Evolutionary conservation across 345 rosid genomes (phyloP).

Genomic region (Salix brachista): DNA sequence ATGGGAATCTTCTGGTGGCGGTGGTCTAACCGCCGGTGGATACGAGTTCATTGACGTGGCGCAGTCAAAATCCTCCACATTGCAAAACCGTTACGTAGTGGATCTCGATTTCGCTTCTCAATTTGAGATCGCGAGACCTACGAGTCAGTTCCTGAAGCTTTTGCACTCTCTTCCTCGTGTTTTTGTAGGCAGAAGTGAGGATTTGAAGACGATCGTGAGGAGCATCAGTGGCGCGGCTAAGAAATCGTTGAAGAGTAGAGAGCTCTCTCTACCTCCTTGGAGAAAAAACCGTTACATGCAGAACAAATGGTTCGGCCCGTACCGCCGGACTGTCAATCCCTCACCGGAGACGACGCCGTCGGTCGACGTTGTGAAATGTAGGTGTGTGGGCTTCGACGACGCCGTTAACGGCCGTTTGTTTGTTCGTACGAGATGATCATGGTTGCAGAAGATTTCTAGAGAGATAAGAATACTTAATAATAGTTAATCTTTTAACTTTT

Average conservation of each 20-base stretch:
- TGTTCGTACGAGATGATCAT: conserved; percentile 43
- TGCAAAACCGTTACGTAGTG: conserved; percentile 48
- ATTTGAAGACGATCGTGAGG: conserved; percentile 54
- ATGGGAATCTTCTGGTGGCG: conserved; percentile 64
- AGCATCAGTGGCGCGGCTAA: conserved; percentile 57
- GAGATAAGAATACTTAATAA: neutral
- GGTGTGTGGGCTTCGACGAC: conserved; percentile 66
- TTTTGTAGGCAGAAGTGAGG: conserved; percentile 56
- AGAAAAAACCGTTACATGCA: conserved; percentile 87
- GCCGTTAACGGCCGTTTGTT: conserved; percentile 40
- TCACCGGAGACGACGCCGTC: conserved; percentile 17
- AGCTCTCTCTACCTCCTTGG: conserved; percentile 82
- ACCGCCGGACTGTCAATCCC: conserved; percentile 53
- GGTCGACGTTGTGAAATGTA: conserved; percentile 47
- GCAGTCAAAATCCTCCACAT: conserved; percentile 11
- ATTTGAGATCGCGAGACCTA: conserved; percentile 88
- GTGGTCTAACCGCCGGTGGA: conserved; percentile 53
- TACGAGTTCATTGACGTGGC: conserved; percentile 85
- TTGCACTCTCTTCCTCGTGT: conserved; percentile 48
- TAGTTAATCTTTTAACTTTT: neutral
- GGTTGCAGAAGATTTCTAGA: neutral
- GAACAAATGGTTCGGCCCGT: conserved; percentile 77
- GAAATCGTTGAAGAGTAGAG: conserved; percentile 56
- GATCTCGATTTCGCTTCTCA: conserved; percentile 73
- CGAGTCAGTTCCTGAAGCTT: conserved; percentile 45